Conservation (phyloP, 306 rosid species). For the Senna tora region DNA sequence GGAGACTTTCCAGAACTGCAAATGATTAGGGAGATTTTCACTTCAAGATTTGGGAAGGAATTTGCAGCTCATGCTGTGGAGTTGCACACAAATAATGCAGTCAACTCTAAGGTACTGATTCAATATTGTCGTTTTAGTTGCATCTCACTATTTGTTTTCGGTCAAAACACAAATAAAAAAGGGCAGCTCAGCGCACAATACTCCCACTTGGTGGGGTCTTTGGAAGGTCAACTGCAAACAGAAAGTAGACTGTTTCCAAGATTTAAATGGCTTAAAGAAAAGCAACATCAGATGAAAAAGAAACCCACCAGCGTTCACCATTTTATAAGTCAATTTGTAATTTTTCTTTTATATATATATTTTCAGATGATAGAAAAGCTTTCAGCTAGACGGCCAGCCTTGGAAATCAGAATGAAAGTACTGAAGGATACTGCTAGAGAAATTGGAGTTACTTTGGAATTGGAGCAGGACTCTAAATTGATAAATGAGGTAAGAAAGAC, state of each 20-base stretch:
- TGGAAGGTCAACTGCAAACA: no score
- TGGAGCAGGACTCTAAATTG: conserved; percentile 43
- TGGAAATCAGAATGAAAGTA: conserved; percentile 50
- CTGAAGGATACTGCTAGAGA: conserved; percentile 54
- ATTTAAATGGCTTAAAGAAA: no score
- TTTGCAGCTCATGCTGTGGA: conserved; percentile 57
- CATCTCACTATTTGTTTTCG: no score
- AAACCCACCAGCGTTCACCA: no score
- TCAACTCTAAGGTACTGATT: conserved; percentile 53
- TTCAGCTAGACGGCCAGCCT: conserved; percentile 36
- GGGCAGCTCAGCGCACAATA: no score
- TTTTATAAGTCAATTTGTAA: no score
- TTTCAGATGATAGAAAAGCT: conserved; percentile 63
- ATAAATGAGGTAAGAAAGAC: conserved; percentile 39
- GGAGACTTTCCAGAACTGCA: conserved; percentile 82
- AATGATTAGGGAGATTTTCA: conserved; percentile 53
- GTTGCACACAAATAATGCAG: conserved; percentile 54
- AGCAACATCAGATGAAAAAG: no score
- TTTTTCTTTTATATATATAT: conserved; percentile 11
- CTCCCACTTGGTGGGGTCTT: no score
- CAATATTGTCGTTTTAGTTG: not conserved
- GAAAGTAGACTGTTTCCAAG: no score
- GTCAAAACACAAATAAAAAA: no score
- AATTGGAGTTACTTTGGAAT: conserved; percentile 52
- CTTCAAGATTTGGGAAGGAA: conserved; percentile 56